Base-by-base conservation (phyloP, 228 moss, liverwort and hornwort species). In the Sphagnum magellanicum region DNA sequence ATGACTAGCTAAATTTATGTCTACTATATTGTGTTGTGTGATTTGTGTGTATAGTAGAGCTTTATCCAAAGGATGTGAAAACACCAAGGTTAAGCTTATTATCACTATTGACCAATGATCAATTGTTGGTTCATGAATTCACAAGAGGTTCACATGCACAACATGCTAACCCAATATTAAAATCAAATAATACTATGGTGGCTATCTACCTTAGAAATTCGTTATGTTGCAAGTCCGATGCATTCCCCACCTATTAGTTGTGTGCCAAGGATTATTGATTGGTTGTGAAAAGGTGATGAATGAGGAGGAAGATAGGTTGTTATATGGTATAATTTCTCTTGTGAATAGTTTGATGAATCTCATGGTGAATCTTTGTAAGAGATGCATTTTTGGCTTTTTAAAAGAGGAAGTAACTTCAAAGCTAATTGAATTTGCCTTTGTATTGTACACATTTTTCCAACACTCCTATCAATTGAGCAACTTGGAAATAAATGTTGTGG, bases 71-170 rank as follows among this genome's bases (percentile, higher is more conserved):
- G 68, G 79, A 79, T 77, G 82, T 75, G 85, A 80, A 72, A 61
- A 69, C 61, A 70, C 57, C 76, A 48, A 80, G 81, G 50, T 73
- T 79, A 64, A 79, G 89, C 71, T 89, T 98, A 71, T 85, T 98
- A 65, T 82, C 81, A 49, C 78, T 98, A 63, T 75, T 98, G 78
- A 90, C 90, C 53, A 90, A 79, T 78, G 98, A 98, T 81, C 85
- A 91, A 73, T 81, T 91, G 65, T 73, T 88, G 71, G 76, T 76
- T 67, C 85, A 85, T 49, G 88, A 98, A 57, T 81, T 87, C 52
- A 86, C 81, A 77, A 90, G 82, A 64, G 77, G 85, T 68, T 79
- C 84, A 69, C 83, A 79, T 58, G 75, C 63, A 67, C 82, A 81
- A 48, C 88, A 73, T 15, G 70, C 69, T 17, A 78, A 87, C 70